Evolutionary conservation across 2,329 filamentous ascomycete species (phyloP).

Genomic region (Fusarium sp.): DNA sequence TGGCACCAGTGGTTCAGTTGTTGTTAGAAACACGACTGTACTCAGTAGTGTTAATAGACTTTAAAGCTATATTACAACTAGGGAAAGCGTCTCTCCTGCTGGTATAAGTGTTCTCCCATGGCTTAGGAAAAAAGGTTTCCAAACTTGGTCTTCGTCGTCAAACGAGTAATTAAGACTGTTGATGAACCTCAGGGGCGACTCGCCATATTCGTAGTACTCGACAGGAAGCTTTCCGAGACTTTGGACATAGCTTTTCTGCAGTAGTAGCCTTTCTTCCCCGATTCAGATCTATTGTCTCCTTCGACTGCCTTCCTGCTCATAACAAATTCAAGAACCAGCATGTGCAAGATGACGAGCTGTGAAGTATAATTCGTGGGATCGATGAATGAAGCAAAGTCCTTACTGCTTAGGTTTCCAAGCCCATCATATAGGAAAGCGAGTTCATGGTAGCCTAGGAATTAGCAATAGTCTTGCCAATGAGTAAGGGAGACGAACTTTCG

Average conservation of each 20-base stretch:
- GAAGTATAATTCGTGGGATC: slow-evolving; percentile 44
- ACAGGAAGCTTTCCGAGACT: slow-evolving; percentile 43
- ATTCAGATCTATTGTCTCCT: neutral
- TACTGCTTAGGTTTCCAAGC: slow-evolving; percentile 39
- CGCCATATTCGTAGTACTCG: slow-evolving; percentile 45
- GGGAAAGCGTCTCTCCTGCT: neutral
- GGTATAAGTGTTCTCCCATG: slow-evolving; percentile 17
- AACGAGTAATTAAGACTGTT: slow-evolving; percentile 36
- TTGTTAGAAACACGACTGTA: neutral
- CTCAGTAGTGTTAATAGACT: neutral
- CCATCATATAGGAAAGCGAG: slow-evolving; percentile 43
- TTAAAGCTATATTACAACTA: neutral
- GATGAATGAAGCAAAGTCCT: slow-evolving; percentile 47
- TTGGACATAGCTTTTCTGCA: slow-evolving; percentile 44
- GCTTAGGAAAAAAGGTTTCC: slow-evolving; percentile 35
- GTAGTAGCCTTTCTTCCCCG: slow-evolving; percentile 24
- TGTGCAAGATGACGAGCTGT: slow-evolving; percentile 51
- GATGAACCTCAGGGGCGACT: slow-evolving; percentile 45
- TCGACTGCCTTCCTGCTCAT: slow-evolving; percentile 38
- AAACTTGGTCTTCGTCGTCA: slow-evolving; percentile 33
- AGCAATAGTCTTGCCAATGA: neutral
- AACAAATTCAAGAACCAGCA: slow-evolving; percentile 47
- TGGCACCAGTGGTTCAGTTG: neutral
- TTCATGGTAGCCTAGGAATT: slow-evolving; percentile 38
- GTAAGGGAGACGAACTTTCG: slow-evolving; percentile 38